Conservation (phyloP, 2,329 filamentous ascomycete genomes). For the Elsinoe batatas region DNA sequence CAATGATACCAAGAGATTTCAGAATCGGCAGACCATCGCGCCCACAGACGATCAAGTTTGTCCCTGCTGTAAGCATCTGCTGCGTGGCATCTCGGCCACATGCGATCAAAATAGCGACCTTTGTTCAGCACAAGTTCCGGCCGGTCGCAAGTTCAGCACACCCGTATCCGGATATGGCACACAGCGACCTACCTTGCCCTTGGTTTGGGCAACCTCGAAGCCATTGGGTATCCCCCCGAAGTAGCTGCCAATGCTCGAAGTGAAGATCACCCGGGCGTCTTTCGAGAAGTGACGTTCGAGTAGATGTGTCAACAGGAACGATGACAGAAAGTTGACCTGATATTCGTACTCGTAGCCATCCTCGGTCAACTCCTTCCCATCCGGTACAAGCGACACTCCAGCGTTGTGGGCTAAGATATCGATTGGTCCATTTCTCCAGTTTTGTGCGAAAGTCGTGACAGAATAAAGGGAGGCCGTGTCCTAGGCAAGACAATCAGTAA, state of each 20-base stretch:
- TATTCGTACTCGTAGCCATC: conserved; percentile 19
- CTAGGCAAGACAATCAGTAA: conserved; percentile 13
- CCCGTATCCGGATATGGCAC: background rate
- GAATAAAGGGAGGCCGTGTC: conserved; percentile 16
- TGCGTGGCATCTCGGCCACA: background rate
- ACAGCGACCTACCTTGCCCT: background rate
- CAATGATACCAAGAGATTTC: background rate
- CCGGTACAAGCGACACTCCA: conserved; percentile 20
- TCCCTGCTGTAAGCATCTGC: background rate
- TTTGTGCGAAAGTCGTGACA: conserved; percentile 19
- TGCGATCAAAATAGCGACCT: background rate
- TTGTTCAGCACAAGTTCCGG: conserved; percentile 3
- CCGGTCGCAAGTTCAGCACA: conserved; percentile 10
- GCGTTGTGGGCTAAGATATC: conserved; percentile 32
- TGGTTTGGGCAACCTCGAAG: background rate
- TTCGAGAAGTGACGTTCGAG: conserved; percentile 16
- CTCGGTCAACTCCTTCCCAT: conserved; percentile 13
- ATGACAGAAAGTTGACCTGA: conserved; percentile 19
- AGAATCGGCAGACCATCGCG: background rate
- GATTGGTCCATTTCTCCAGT: conserved; percentile 5
- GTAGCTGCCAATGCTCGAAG: conserved; percentile 17
- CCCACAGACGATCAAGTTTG: background rate
- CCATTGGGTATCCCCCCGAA: conserved; percentile 13
- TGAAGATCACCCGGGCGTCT: conserved; percentile 18
- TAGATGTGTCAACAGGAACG: conserved; percentile 19